Conservation (phyloP, 352 stramenopile species). For the Phytophthora tentaculata region DNA sequence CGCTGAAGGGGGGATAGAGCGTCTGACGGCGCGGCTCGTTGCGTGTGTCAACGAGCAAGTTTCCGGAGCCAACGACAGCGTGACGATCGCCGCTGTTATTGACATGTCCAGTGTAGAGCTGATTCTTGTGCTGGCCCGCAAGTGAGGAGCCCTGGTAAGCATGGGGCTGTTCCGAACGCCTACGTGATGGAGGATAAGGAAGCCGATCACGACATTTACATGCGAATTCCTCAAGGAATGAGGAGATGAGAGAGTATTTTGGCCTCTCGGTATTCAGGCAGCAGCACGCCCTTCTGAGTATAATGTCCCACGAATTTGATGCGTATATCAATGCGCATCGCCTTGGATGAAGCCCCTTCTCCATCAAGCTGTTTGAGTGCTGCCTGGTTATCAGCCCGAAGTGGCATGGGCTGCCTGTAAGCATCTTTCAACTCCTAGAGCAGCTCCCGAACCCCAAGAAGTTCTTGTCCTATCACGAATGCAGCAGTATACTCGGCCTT, state of each 20-base stretch:
- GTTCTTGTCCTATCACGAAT: background rate
- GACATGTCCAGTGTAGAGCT: background rate
- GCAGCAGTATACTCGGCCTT: background rate
- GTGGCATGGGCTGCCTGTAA: background rate
- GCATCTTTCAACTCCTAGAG: background rate
- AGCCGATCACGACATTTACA: conserved; percentile 22
- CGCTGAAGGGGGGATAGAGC: background rate
- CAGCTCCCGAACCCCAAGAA: background rate
- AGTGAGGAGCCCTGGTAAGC: background rate
- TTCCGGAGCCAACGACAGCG: background rate
- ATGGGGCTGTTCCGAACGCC: conserved; percentile 36
- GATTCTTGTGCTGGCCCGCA: background rate
- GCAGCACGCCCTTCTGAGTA: too few species aligned
- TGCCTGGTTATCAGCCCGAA: background rate
- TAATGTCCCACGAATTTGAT: too few species aligned
- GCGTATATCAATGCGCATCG: too few species aligned
- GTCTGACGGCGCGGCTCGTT: background rate
- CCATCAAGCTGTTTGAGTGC: too few species aligned
- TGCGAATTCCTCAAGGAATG: conserved; percentile 7
- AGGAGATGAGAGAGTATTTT: too few species aligned
- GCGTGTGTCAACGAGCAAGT: conserved; percentile 27
- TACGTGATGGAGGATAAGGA: conserved; percentile 38
- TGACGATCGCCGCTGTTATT: background rate
- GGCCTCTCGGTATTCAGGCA: too few species aligned
- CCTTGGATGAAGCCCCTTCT: too few species aligned